A percentile compares a stretch with the other conserved stretches of the same genome.
phyloP scores from a whole-genome alignment of 2,329 filamentous ascomycete genomes.

The Chaetothyriales sp. region DNA sequence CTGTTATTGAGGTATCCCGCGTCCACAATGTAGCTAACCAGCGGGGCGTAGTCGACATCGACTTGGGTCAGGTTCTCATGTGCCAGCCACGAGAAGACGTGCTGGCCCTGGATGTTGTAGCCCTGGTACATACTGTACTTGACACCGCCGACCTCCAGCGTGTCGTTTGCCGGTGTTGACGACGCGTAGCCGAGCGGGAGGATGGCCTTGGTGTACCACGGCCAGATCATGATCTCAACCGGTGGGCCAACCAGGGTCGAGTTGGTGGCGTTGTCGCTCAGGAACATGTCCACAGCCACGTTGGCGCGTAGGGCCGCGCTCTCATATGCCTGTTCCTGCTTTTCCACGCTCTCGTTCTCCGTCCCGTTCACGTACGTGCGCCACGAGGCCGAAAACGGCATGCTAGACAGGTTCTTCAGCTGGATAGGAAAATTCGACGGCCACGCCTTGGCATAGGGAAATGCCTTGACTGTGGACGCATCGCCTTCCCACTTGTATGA shows the following conservation, averaged over 20 bases:
- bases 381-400: slow-evolving; percentile 6
- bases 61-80: slow-evolving; percentile 8
- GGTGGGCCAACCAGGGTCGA: slow-evolving; percentile 4
- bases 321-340: slow-evolving; percentile 5
- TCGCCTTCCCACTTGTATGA: slow-evolving; percentile 7
- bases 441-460: slow-evolving; percentile 7
- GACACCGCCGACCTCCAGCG: slow-evolving; percentile 5
- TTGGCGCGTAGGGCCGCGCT: slow-evolving; percentile 6
- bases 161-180: slow-evolving; percentile 7
- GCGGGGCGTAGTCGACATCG: slow-evolving; percentile 7
- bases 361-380: slow-evolving; percentile 4
- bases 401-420: slow-evolving; percentile 8
- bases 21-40: slow-evolving; percentile 8
- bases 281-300: slow-evolving; percentile 8
- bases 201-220: slow-evolving; percentile 7
- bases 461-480: slow-evolving; percentile 7
- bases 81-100: slow-evolving; percentile 10
- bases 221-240: slow-evolving; percentile 12
- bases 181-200: slow-evolving; percentile 5
- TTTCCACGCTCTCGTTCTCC: slow-evolving; percentile 1
- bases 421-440: slow-evolving; percentile 5
- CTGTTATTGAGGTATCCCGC: slow-evolving; percentile 6
- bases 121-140: slow-evolving; percentile 10
- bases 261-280: slow-evolving; percentile 7
- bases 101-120: slow-evolving; percentile 9